Base-by-base conservation (phyloP, 2,329 filamentous ascomycete species). In the Penicillium corylophilum region DNA sequence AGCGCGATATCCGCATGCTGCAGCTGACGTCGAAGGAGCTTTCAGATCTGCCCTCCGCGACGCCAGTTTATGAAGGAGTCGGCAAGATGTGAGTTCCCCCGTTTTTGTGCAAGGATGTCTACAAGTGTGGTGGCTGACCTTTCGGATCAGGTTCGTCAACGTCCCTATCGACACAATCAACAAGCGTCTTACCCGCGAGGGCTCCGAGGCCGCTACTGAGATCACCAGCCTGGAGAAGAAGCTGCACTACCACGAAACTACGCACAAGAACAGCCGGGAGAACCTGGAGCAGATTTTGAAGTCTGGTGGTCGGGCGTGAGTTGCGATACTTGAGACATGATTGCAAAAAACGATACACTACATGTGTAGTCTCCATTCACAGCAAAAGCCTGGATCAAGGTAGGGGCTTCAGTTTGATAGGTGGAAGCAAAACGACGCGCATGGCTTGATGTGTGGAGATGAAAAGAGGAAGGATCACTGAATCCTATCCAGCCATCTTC, bases 61-160 rank as follows among this genome's bases (percentile, higher is more conserved):
- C 90, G 0, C 86, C 86, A 28, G 84, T 96, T 24, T 99, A 97
- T 66, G 93, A 97, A 74, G 93, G 93, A 5, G 88, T 97, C 10
- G 94, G 94, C 46, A 99, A 97, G 77, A 97, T 99, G 94, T 96
- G 74, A 65, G 86, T 75, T 16, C 20, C 20, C 12, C 7, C 26
- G 33, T 42, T 6, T 35, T 16, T 39, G 45, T 9, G 2, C n/a
- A 15, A 13, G 16, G 31, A 18, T 16, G n/a, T 16, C 31, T 28
- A 28, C 12, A 10, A 28, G 26, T 10, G 8, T 9, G 31, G 31
- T n/a, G n/a, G n/a, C n/a, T n/a, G n/a, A n/a, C n/a, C n/a, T n/a
- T n/a, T n/a, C n/a, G n/a, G n/a, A n/a, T n/a, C n/a, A 97, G 93
- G 93, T 99, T 99, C 71, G 86, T 96, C 42, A 84, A 85, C 47